Evolutionary conservation across 202 grass and related monocot genomes (phyloP).

Genomic region (Elaeis oleifera): DNA sequence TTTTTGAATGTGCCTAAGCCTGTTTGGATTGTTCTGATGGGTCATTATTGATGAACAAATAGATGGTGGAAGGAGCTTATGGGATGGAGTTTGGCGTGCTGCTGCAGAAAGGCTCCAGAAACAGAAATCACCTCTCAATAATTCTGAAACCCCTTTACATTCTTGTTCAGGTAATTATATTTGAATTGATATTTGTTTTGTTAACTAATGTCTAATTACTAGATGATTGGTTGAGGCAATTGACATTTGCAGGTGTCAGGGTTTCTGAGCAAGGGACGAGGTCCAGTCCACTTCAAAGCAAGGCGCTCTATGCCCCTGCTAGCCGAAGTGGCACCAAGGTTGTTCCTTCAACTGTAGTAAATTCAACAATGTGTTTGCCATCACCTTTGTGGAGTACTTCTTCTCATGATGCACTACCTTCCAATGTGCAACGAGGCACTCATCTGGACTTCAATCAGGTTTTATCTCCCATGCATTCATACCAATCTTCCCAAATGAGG

Average conservation of each 20-base stretch:
- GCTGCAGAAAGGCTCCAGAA: slow-evolving; percentile 66
- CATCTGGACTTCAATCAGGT: slow-evolving; percentile 79
- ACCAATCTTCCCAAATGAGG: slow-evolving; percentile 50
- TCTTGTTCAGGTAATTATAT: slow-evolving; percentile 48
- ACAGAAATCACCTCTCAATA: slow-evolving; percentile 44
- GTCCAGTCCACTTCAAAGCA: slow-evolving; percentile 20
- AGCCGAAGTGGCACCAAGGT: slow-evolving; percentile 49
- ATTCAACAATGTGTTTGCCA: slow-evolving; percentile 29
- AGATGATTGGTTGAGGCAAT: slow-evolving; percentile 6
- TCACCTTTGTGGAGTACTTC: slow-evolving; percentile 34
- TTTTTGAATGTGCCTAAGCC: slow-evolving; percentile 4
- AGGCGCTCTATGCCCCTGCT: slow-evolving; percentile 25
- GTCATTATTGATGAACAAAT: slow-evolving; percentile 10
- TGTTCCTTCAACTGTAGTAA: slow-evolving; percentile 24
- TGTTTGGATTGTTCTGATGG: slow-evolving; percentile 19
- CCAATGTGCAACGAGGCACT: slow-evolving; percentile 55
- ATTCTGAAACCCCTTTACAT: slow-evolving; percentile 54
- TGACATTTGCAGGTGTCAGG: slow-evolving; percentile 13
- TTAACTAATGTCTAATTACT: neutral
- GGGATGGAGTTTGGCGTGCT: slow-evolving; percentile 58
- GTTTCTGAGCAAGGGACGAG: slow-evolving; percentile 19
- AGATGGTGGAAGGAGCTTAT: slow-evolving; percentile 55
- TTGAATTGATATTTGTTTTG: neutral
- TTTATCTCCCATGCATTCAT: slow-evolving; percentile 50
- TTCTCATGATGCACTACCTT: slow-evolving; percentile 32